A percentile compares a stretch with the other conserved stretches of the same genome.
Conservation (phyloP, 805 yeast species). For the Barnettozyma sucrosica region DNA sequence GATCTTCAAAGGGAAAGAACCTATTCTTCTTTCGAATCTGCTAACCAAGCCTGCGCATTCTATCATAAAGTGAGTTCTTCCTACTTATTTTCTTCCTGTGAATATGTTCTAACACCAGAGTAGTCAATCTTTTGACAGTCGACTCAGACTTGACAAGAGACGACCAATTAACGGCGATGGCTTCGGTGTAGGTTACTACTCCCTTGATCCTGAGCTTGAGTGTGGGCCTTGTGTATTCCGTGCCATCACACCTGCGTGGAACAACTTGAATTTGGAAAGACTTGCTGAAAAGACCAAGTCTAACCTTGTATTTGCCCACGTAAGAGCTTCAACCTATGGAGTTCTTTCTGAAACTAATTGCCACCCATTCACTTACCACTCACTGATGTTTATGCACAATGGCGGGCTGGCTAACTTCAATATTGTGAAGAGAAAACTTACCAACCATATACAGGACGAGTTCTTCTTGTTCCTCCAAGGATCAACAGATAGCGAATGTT, state of each 20-base stretch:
- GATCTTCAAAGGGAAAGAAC: conserved; percentile 79
- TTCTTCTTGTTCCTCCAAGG: conserved; percentile 84
- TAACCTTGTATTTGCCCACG: conserved; percentile 85
- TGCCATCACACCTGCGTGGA: conserved; percentile 98
- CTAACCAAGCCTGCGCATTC: conserved; percentile 95
- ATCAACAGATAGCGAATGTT: conserved; percentile 92
- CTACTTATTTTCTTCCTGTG: background rate
- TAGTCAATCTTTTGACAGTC: conserved; percentile 81
- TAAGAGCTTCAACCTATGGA: conserved; percentile 93
- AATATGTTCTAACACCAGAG: background rate
- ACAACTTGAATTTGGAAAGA: conserved; percentile 81
- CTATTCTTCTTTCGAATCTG: conserved; percentile 78
- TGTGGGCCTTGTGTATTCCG: conserved; percentile 87
- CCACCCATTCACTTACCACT: conserved; percentile 89
- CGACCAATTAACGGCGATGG: conserved; percentile 98
- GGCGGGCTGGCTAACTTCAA: conserved; percentile 79
- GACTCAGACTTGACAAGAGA: conserved; percentile 78
- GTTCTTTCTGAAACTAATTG: conserved; percentile 92
- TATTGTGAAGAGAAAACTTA: conserved; percentile 64
- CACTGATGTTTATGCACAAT: conserved; percentile 94
- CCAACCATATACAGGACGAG: conserved; percentile 70
- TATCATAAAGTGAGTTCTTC: conserved; percentile 58
- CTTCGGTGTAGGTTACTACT: conserved; percentile 93
- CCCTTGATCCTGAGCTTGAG: conserved; percentile 48
- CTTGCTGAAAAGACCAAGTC: conserved; percentile 86